Percentiles rank a stretch among this genome's conserved stretches.
These are phyloP conservation scores for Ceratobasidium sp. DNA, from an alignment of 1,284 basidiomycete species.

Conservation along the genomic window DNA sequence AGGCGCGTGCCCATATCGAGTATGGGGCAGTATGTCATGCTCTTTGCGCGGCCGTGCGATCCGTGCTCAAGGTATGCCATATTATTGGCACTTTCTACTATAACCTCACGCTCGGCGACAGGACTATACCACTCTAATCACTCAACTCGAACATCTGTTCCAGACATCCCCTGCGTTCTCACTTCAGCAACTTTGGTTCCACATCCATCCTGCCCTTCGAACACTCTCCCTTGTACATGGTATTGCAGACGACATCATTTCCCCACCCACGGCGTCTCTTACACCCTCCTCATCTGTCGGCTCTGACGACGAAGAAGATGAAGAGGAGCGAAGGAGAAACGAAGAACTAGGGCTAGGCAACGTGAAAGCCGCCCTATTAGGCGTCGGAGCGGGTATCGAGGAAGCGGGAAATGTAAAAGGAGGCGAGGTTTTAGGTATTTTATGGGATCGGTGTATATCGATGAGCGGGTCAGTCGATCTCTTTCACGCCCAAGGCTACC, in stretches of 20 bases:
- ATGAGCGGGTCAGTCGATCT: slow-evolving; percentile 69
- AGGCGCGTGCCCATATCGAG: slow-evolving; percentile 83
- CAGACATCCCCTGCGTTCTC: slow-evolving; percentile 88
- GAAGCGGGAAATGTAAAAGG: slow-evolving; percentile 76
- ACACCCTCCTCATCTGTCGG: slow-evolving; percentile 50
- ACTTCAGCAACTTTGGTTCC: slow-evolving; percentile 95
- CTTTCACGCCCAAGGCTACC: background rate
- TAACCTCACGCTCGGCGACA: slow-evolving; percentile 48
- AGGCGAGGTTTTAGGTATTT: slow-evolving; percentile 86
- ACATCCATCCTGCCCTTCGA: slow-evolving; percentile 93
- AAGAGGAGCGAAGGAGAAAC: slow-evolving; percentile 75
- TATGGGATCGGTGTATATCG: slow-evolving; percentile 82
- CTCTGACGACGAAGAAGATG: slow-evolving; percentile 61
- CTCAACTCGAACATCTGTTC: slow-evolving; percentile 94
- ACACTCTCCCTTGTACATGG: slow-evolving; percentile 83
- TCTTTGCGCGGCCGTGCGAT: slow-evolving; percentile 89
- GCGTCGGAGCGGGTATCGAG: slow-evolving; percentile 56
- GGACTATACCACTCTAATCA: slow-evolving; percentile 93
- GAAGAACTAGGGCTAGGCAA: slow-evolving; percentile 85
- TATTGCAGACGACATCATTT: slow-evolving; percentile 55
- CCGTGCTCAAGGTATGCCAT: slow-evolving; percentile 80
- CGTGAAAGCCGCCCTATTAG: slow-evolving; percentile 77
- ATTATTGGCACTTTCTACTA: background rate
- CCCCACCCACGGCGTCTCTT: slow-evolving; percentile 37
- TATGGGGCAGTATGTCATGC: slow-evolving; percentile 96